These are phyloP conservation scores for Sporisorium scitamineum DNA, from an alignment of 1,284 basidiomycete genomes.

Conservation along the genomic window DNA sequence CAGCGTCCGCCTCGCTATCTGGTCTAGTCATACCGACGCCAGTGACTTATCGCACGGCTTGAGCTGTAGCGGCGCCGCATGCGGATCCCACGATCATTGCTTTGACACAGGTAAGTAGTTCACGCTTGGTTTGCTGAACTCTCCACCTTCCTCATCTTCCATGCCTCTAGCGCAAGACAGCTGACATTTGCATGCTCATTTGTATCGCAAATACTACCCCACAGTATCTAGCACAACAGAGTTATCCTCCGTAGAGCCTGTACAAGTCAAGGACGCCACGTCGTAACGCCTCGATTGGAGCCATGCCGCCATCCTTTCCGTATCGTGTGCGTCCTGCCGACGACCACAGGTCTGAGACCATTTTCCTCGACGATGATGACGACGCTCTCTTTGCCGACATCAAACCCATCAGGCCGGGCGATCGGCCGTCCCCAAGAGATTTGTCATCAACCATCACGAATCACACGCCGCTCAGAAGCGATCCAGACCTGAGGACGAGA, in stretches of 20 bases:
- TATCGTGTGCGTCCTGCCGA: constrained; percentile 9
- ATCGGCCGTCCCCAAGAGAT: constrained; percentile 22
- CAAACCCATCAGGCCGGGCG: background rate
- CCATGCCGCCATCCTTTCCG: constrained; percentile 2
- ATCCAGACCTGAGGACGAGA: background rate
- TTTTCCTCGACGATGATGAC: constrained; percentile 25
- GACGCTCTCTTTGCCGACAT: constrained; percentile 10
- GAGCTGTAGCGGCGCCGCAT: background rate
- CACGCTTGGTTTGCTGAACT: background rate
- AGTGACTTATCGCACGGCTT: background rate
- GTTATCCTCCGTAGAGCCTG: background rate
- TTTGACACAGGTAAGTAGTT: background rate
- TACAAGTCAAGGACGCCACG: background rate
- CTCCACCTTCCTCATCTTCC: background rate
- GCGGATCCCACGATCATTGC: background rate
- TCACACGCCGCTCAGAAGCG: constrained; percentile 11
- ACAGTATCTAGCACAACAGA: background rate
- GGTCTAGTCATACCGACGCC: background rate
- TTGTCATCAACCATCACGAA: background rate
- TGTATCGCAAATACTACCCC: background rate
- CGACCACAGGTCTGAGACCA: constrained; percentile 22
- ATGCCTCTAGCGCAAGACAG: background rate
- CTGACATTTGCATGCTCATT: background rate
- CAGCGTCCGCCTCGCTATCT: background rate
- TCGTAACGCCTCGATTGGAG: background rate